Conservation (phyloP, 345 rosid genomes). For the Abelmoschus esculentus region DNA sequence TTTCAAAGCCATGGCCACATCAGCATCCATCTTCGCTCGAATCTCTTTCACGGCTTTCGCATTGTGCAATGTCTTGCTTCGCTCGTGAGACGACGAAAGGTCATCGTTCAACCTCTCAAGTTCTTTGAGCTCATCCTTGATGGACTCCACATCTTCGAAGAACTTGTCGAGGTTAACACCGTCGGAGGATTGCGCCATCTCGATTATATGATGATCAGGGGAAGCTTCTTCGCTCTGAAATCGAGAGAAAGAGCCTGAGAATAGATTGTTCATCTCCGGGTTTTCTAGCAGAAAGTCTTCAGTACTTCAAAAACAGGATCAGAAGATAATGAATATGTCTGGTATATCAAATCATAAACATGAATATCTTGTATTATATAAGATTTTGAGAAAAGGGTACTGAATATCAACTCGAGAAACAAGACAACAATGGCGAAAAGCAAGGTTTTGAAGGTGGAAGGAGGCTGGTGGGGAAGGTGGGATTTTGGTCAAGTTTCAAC, state of each 20-base stretch:
- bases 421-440: background rate
- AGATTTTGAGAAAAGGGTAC: background rate
- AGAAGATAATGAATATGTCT: too few relatives aligned
- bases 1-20: constrained; percentile 65
- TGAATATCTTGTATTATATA: background rate
- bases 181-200: constrained; percentile 18
- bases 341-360: background rate
- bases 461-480: background rate
- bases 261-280: constrained; percentile 59
- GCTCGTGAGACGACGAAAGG: constrained; percentile 74
- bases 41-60: constrained; percentile 70
- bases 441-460: background rate
- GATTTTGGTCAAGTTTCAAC: background rate
- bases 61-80: constrained; percentile 79
- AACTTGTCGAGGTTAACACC: constrained; percentile 78
- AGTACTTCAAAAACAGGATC: background rate
- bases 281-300: too few relatives aligned
- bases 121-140: constrained; percentile 69
- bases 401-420: background rate
- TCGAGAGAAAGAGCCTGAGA: constrained; percentile 70
- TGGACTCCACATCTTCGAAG: constrained; percentile 75
- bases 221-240: constrained; percentile 37
- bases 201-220: constrained; percentile 36
- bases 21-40: constrained; percentile 73
- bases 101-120: constrained; percentile 51